Percentiles rank a stretch among this genome's conserved stretches.
phyloP scores from a whole-genome alignment of 805 yeast species.

The Pichia pseudocactophila region DNA sequence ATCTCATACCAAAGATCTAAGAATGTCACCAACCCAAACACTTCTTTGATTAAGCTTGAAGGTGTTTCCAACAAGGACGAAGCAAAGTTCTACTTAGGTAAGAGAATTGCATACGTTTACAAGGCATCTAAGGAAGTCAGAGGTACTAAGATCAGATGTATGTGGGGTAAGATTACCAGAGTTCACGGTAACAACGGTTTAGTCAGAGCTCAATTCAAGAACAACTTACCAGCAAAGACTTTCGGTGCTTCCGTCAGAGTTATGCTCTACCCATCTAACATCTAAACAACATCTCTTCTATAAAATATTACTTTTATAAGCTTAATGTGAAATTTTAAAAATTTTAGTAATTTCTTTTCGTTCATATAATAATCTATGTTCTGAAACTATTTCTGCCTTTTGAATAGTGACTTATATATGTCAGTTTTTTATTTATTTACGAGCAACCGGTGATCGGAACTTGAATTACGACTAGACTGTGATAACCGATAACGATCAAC shows the following conservation, averaged over 20 bases:
- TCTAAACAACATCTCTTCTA: constrained; percentile 44
- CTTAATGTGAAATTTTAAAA: constrained; percentile 13
- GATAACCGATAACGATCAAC: no score
- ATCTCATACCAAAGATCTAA: constrained; percentile 99
- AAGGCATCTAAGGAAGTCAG: constrained; percentile 95
- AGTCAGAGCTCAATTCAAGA: constrained; percentile 98
- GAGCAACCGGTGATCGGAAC: no score
- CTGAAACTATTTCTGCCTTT: no score
- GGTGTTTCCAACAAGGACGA: constrained; percentile 88
- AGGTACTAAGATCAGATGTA: constrained; percentile 98
- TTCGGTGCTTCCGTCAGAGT: constrained; percentile 99
- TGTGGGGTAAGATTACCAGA: constrained; percentile 99
- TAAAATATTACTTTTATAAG: constrained; percentile 13
- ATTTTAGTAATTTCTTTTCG: not conserved
- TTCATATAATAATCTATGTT: no score
- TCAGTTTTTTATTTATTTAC: no score
- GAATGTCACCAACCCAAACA: constrained; percentile 96
- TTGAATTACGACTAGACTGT: no score
- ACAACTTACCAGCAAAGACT: constrained; percentile 98
- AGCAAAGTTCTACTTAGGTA: constrained; percentile 98
- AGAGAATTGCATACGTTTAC: constrained; percentile 99
- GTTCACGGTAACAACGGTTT: constrained; percentile 98
- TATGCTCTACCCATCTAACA: constrained; percentile 99
- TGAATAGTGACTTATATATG: no score
- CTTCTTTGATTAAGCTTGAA: constrained; percentile 93